phyloP scores from a whole-genome alignment of 2,329 filamentous ascomycete genomes.

The Gyromitra esculenta region DNA sequence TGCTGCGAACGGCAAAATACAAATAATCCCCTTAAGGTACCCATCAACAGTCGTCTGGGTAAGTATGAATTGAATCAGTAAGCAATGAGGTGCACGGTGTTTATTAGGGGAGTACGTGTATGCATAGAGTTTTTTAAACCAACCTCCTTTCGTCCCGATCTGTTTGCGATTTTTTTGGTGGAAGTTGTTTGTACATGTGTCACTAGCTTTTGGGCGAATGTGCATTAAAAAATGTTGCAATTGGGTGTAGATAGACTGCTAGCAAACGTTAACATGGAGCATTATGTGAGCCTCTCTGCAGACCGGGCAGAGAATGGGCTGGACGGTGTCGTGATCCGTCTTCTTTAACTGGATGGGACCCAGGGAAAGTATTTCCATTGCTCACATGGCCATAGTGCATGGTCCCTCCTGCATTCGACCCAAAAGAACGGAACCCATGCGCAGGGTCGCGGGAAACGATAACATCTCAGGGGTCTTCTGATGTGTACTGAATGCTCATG shows the following conservation, averaged over 20 bases:
- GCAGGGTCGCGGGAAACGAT: background rate
- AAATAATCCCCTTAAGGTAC: background rate
- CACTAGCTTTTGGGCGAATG: no score
- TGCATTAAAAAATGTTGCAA: no score
- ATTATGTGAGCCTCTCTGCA: background rate
- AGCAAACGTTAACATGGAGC: background rate
- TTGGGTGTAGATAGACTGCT: background rate
- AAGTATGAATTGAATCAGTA: background rate
- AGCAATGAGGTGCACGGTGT: background rate
- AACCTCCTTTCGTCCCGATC: background rate
- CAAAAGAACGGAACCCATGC: background rate
- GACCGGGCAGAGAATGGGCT: background rate
- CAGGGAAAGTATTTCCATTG: background rate
- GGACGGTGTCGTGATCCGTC: background rate
- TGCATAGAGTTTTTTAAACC: background rate
- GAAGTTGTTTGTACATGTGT: no score
- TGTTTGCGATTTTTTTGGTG: no score
- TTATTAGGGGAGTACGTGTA: background rate
- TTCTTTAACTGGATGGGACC: background rate
- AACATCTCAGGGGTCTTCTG: background rate
- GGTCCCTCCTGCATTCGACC: background rate
- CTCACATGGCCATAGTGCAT: background rate
- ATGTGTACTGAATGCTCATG: background rate
- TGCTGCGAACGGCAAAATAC: background rate
- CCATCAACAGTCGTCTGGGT: background rate